phyloP scores from a whole-genome alignment of 192 early-diverging fungal species.

The Entophlyctis luteolus region DNA sequence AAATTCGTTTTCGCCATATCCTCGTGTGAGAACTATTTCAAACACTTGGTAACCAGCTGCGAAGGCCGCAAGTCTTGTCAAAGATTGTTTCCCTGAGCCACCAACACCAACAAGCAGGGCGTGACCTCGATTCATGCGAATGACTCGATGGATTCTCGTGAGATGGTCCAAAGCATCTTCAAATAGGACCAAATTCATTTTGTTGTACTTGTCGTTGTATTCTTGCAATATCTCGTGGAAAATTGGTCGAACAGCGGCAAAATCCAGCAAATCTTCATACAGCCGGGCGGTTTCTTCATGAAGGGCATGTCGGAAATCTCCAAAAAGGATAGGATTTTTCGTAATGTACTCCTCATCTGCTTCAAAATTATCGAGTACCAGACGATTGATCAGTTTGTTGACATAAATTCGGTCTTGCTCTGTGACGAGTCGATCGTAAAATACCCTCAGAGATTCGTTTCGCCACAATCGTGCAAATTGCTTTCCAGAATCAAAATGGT shows the following conservation, averaged over 20 bases:
- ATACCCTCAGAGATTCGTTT: constrained; percentile 55
- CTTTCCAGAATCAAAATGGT: constrained; percentile 48
- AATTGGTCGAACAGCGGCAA: constrained; percentile 55
- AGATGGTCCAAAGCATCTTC: constrained; percentile 60
- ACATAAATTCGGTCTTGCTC: constrained; percentile 53
- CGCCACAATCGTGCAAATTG: constrained; percentile 57
- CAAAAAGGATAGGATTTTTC: constrained; percentile 53
- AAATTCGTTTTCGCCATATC: constrained; percentile 58
- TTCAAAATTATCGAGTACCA: constrained; percentile 58
- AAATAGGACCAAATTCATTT: constrained; percentile 62
- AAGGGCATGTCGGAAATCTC: constrained; percentile 57
- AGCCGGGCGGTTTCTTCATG: constrained; percentile 54
- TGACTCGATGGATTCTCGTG: constrained; percentile 52
- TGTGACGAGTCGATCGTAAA: constrained; percentile 55
- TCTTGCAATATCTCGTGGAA: constrained; percentile 60
- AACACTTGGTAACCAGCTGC: constrained; percentile 55
- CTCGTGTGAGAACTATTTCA: constrained; percentile 56
- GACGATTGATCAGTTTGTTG: constrained; percentile 52
- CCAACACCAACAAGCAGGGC: constrained; percentile 60
- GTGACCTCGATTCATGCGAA: constrained; percentile 56
- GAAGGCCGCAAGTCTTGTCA: constrained; percentile 52
- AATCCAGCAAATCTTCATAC: constrained; percentile 62
- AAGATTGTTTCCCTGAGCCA: constrained; percentile 59
- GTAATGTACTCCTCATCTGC: constrained; percentile 52
- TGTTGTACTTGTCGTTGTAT: constrained; percentile 58